Percentiles rank a stretch among this genome's conserved stretches.
Conservation (phyloP, 148 eudicot genomes). For the Fallopia convolvulus region DNA sequence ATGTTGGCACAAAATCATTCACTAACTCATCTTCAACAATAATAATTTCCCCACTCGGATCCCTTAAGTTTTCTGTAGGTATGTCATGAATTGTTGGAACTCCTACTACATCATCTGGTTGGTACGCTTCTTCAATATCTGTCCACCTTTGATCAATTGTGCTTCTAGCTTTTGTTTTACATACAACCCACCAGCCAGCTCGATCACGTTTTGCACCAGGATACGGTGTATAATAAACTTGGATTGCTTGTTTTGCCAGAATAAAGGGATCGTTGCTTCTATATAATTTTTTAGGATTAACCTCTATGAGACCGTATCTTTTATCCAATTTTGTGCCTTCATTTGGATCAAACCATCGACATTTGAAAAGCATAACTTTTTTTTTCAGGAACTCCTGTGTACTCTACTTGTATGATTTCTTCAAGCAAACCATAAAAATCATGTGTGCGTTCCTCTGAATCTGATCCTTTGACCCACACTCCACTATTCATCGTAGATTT, state of each 20-base stretch:
- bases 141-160: background rate
- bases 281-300: background rate
- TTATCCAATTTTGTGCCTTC: background rate
- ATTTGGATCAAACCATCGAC: background rate
- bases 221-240: background rate
- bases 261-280: background rate
- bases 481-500: background rate
- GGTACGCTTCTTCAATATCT: background rate
- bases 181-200: background rate
- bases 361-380: background rate
- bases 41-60: background rate
- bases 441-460: background rate
- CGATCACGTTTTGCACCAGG: background rate
- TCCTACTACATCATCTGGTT: background rate
- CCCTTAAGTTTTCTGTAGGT: background rate
- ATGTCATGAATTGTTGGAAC: background rate
- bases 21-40: background rate
- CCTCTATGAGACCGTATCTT: background rate
- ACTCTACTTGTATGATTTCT: background rate
- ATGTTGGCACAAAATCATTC: no score
- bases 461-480: background rate
- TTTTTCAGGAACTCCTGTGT: background rate
- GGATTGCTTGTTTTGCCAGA: background rate
- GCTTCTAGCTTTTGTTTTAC: background rate
- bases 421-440: background rate